Evolutionary conservation across 202 grass and related monocot species (phyloP).

Genomic region (Miscanthus sacchariflorus): DNA sequence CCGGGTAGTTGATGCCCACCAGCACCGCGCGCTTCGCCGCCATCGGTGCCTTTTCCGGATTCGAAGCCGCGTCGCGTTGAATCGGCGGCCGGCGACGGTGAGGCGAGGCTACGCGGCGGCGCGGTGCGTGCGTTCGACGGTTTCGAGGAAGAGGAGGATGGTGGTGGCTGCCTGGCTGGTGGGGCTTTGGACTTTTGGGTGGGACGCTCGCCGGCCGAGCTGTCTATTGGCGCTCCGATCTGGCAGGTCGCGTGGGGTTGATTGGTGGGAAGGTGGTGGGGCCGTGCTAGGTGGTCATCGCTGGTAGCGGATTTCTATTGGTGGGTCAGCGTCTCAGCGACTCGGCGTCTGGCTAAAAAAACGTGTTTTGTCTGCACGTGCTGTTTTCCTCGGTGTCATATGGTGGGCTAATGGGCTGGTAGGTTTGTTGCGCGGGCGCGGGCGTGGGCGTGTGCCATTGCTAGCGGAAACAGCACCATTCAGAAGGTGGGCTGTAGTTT

Average conservation of each 20-base stretch:
- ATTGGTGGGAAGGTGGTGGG: neutral
- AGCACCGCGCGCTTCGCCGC: slow-evolving; percentile 65
- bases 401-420: neutral
- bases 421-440: no score
- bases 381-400: neutral
- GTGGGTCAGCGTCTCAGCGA: slow-evolving; percentile 16
- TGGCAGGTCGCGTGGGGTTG: neutral
- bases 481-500: no score
- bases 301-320: neutral
- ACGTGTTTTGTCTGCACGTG: neutral
- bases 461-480: no score
- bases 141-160: slow-evolving; percentile 10
- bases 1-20: slow-evolving; percentile 79
- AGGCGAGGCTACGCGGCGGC: slow-evolving; percentile 1
- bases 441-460: no score
- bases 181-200: neutral
- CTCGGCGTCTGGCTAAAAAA: neutral
- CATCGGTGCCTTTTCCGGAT: slow-evolving; percentile 1
- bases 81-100: slow-evolving; percentile 2
- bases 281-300: neutral
- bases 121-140: neutral
- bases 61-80: neutral
- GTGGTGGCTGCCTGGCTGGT: neutral
- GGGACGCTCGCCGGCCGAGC: slow-evolving; percentile 1
- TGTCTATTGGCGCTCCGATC: slow-evolving; percentile 45